Base-by-base conservation (phyloP, 176 grass and related monocot species). In the Avena eriantha region DNA sequence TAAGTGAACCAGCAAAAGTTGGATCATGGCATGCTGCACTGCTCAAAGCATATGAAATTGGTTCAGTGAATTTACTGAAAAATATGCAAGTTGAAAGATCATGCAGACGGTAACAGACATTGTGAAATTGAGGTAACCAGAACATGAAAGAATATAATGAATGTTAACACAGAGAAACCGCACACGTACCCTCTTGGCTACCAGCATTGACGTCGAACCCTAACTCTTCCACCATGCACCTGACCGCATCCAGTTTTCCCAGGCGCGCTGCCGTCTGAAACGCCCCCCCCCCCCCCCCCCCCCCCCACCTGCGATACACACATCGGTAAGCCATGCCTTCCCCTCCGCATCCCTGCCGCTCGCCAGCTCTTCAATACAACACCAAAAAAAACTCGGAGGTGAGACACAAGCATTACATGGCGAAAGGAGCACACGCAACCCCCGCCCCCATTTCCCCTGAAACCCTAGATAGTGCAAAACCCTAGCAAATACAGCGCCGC, bases 211-310 rank as follows among this genome's bases (percentile, higher is more conserved):
- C 43, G 48, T 82, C 69, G 5, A 87, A 55, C 8, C 86, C 79
- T 2, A 87, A 33, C 57, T 87, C 85, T 57, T 87, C 86, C 57
- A 87, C 69, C 69, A 87, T 29, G 29, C 59, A 87, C 22, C 21
- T 82, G 57, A 81, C 58, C 4, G 50, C 33, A 16, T 87, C 79
- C n/a, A 82, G n/a, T 36, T 9, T 65, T 58, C 78, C 79, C 45
- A 65, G 0, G 21, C 79, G 78, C 69, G 78, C 79, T 58, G 69
- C 86, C 16, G 70, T 23, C 78, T 82, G 86, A 12, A 87, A 23
- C 46, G 69, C n/a, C n/a, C n/a, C n/a, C n/a, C n/a, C n/a, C n/a
- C n/a, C n/a, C n/a, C n/a, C n/a, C n/a, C n/a, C n/a, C n/a, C 57
- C 3, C 78, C 85, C 14, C 8, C 6, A 8, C 6, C 69, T 1